Percentiles rank a stretch among this genome's conserved stretches.
These are phyloP conservation scores for Cotoneaster glaucophyllus DNA, from an alignment of 306 rosid genomes.

Conservation along the genomic window DNA sequence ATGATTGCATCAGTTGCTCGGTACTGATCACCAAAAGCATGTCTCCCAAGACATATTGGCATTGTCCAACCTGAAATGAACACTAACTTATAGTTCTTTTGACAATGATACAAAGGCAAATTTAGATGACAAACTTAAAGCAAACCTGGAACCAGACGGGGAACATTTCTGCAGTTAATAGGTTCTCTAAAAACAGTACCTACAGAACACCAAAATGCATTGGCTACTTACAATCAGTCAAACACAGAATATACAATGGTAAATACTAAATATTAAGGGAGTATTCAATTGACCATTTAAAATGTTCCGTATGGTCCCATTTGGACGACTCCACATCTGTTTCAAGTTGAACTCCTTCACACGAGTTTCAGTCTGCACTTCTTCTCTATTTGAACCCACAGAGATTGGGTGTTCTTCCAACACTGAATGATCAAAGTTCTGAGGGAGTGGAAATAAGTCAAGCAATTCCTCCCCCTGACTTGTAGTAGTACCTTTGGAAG, in stretches of 20 bases:
- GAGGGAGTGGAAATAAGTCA: too few species aligned
- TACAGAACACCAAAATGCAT: slow-evolving; percentile 16
- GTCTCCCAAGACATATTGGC: slow-evolving; percentile 93
- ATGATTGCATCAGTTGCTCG: slow-evolving; percentile 80
- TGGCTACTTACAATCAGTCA: slow-evolving; percentile 1
- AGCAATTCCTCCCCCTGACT: too few species aligned
- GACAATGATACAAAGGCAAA: not conserved
- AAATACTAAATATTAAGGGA: slow-evolving; percentile 2
- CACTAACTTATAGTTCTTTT: not conserved
- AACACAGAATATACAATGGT: not conserved
- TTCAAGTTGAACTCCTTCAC: slow-evolving; percentile 83
- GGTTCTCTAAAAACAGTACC: slow-evolving; percentile 98
- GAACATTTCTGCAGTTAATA: slow-evolving; percentile 71
- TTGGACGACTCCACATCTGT: slow-evolving; percentile 96
- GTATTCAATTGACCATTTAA: slow-evolving; percentile 55
- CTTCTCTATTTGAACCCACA: too few species aligned
- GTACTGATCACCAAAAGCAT: slow-evolving; percentile 96
- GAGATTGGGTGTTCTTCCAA: too few species aligned
- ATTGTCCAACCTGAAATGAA: slow-evolving; percentile 72
- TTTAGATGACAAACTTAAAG: slow-evolving; percentile 6
- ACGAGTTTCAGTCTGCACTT: slow-evolving; percentile 83
- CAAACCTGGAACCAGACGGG: slow-evolving; percentile 84
- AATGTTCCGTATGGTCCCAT: slow-evolving; percentile 92
- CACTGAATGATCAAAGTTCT: too few species aligned
- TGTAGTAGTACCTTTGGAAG: too few species aligned